Evolutionary conservation across 116 monocot species (phyloP).

Genomic region (Thalassia testudinum): DNA sequence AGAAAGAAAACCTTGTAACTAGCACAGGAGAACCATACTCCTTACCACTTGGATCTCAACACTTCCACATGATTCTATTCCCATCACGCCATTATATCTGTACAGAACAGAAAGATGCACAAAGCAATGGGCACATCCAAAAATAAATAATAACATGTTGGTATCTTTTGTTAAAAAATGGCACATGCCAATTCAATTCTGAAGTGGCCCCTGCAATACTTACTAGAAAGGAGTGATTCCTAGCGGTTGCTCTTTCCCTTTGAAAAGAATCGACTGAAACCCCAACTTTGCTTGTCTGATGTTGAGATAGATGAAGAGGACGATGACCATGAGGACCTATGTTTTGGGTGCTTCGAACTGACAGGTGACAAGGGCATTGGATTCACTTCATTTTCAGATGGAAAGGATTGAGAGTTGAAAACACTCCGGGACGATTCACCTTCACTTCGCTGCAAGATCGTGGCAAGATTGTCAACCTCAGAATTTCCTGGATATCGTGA

Average conservation of each 20-base stretch:
- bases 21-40: no score
- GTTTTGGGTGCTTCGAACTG: constrained; percentile 38
- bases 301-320: constrained; percentile 20
- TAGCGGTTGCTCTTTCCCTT: constrained; percentile 14
- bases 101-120: no score
- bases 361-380: constrained; percentile 14
- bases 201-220: no score
- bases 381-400: constrained; percentile 20
- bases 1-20: no score
- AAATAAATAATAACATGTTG: no score
- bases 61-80: no score
- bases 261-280: constrained; percentile 54
- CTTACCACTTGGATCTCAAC: no score
- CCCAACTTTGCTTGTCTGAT: constrained; percentile 37
- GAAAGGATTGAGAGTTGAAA: constrained; percentile 20
- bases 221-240: no score
- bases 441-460: constrained; percentile 12
- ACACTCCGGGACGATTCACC: constrained; percentile 15
- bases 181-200: no score
- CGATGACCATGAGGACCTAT: constrained; percentile 29
- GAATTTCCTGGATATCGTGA: constrained; percentile 2
- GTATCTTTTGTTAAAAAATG: no score
- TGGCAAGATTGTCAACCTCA: constrained; percentile 16
- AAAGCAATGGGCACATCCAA: no score
- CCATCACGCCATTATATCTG: no score